These are phyloP conservation scores for Candida saitoana DNA, from an alignment of 805 yeast genomes.

Conservation along the genomic window DNA sequence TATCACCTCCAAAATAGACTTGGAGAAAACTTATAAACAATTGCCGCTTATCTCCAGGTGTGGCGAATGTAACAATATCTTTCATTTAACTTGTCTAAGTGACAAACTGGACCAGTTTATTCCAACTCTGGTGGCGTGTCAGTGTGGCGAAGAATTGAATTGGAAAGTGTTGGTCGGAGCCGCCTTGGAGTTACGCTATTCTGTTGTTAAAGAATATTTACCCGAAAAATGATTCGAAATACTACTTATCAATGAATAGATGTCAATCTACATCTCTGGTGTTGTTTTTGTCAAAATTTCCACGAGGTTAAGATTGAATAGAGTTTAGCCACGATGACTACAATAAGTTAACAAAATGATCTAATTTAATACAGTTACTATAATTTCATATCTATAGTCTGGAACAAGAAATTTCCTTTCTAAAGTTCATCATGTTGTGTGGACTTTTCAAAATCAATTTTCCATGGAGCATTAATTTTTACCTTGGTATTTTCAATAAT, in stretches of 20 bases:
- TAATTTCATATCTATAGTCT: neutral
- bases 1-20: conserved; percentile 2
- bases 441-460: conserved; percentile 18
- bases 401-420: no score
- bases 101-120: conserved; percentile 7
- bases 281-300: no score
- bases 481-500: conserved; percentile 50
- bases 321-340: no score
- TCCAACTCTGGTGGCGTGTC: conserved; percentile 15
- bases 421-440: conserved; percentile 26
- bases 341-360: neutral
- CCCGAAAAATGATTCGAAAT: no score
- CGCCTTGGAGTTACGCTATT: conserved; percentile 19
- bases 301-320: no score
- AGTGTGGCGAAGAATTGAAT: conserved; percentile 12
- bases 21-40: conserved; percentile 3
- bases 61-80: conserved; percentile 26
- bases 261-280: no score
- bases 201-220: conserved; percentile 13
- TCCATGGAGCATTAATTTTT: conserved; percentile 47
- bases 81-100: conserved; percentile 41
- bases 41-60: conserved; percentile 36
- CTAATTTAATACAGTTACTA: neutral
- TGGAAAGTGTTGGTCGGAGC: conserved; percentile 19
- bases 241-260: no score